Percentiles rank a stretch among this genome's conserved stretches.
These are phyloP conservation scores for Agaricus sinodeliciosus DNA, from an alignment of 768 basidiomycete species.

Conservation along the genomic window DNA sequence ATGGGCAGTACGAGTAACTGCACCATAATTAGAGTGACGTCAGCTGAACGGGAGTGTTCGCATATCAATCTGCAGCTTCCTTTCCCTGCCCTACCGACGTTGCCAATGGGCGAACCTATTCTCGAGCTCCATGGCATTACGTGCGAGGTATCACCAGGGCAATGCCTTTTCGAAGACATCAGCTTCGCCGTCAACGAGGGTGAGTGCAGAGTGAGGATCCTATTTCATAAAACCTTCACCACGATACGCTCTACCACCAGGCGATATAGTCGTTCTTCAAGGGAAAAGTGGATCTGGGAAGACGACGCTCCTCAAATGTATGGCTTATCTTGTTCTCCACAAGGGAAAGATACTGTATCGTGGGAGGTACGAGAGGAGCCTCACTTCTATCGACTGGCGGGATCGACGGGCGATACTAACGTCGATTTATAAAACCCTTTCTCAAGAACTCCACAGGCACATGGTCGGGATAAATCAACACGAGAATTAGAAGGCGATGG, in stretches of 20 bases:
- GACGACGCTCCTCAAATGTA: conserved; percentile 77
- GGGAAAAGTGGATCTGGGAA: conserved; percentile 80
- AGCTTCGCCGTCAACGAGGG: conserved; percentile 57
- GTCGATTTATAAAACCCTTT: neutral
- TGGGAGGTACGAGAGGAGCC: conserved; percentile 46
- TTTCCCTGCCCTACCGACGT: conserved; percentile 2
- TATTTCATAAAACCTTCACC: neutral
- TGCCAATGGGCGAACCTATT: conserved; percentile 23
- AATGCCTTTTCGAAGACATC: conserved; percentile 52
- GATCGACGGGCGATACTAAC: neutral
- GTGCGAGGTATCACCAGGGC: conserved; percentile 39
- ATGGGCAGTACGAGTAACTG: neutral
- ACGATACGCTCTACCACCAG: conserved; percentile 15
- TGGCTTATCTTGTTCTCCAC: conserved; percentile 74
- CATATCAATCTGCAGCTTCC: neutral
- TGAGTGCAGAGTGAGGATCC: conserved; percentile 8
- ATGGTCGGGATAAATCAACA: conserved; percentile 27
- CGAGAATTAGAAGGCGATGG: conserved; percentile 1
- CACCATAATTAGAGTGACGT: conserved; percentile 8
- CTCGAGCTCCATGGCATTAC: conserved; percentile 49
- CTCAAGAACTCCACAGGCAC: conserved; percentile 41
- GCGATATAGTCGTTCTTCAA: conserved; percentile 72
- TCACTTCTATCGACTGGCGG: neutral
- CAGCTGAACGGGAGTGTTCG: neutral
- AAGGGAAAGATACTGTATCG: conserved; percentile 55